These are phyloP conservation scores for Boletus subparvulus DNA, from an alignment of 768 basidiomycete genomes.

Conservation along the genomic window DNA sequence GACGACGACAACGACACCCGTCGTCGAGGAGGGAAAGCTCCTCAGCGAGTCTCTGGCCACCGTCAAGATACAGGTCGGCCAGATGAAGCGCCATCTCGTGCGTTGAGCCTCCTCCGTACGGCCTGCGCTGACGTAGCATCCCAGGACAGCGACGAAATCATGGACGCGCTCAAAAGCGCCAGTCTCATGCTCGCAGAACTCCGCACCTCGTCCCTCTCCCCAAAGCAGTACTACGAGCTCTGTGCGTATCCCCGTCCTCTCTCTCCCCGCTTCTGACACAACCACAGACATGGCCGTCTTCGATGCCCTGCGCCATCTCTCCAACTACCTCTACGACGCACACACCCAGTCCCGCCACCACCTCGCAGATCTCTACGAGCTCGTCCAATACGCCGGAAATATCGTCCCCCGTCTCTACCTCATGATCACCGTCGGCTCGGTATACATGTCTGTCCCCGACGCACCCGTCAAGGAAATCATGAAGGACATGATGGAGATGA, in stretches of 20 bases:
- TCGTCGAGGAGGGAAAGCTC: slow-evolving; percentile 76
- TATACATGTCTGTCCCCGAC: slow-evolving; percentile 98
- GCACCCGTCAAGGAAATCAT: slow-evolving; percentile 99
- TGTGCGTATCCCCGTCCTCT: slow-evolving; percentile 49
- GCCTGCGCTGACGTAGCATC: not conserved
- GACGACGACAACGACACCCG: slow-evolving; percentile 35
- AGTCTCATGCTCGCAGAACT: slow-evolving; percentile 97
- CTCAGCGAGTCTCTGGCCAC: slow-evolving; percentile 82
- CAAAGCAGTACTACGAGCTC: slow-evolving; percentile 98
- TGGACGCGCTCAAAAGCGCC: slow-evolving; percentile 97
- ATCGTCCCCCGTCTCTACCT: slow-evolving; percentile 93
- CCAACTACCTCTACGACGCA: slow-evolving; percentile 95
- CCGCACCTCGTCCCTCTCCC: slow-evolving; percentile 87
- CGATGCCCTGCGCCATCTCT: slow-evolving; percentile 91
- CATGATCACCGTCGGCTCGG: slow-evolving; percentile 99
- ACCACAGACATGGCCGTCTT: slow-evolving; percentile 94
- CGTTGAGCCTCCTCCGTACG: slow-evolving; percentile 23
- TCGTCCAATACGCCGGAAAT: slow-evolving; percentile 99
- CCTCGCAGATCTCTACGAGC: slow-evolving; percentile 96
- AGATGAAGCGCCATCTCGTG: slow-evolving; percentile 93
- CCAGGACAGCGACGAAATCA: slow-evolving; percentile 92
- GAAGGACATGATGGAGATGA: slow-evolving; percentile 99
- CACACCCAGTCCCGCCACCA: slow-evolving; percentile 91
- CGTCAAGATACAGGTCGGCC: slow-evolving; percentile 88
- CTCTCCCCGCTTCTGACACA: not conserved